phyloP scores from a whole-genome alignment of 176 grass and related monocot genomes.

The Oryza longistaminata region DNA sequence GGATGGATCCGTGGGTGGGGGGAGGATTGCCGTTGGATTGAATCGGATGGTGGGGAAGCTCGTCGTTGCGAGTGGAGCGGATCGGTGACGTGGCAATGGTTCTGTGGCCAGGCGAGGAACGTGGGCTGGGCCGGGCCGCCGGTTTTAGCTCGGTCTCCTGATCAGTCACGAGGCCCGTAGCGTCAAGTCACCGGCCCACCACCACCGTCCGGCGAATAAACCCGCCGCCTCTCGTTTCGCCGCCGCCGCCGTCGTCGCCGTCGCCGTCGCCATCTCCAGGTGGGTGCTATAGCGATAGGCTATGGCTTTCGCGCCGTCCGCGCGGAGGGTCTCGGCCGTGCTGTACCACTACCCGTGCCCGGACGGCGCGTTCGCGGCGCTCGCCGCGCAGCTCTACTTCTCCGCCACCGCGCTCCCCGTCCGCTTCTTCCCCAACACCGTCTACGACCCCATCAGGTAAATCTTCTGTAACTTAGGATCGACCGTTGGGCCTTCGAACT shows the following conservation, averaged over 20 bases:
- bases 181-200: too few species aligned
- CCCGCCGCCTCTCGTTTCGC: background rate
- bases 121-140: background rate
- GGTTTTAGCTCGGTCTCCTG: background rate
- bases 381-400: conserved; percentile 96
- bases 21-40: conserved; percentile 19
- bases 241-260: background rate
- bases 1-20: conserved; percentile 25
- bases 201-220: too few species aligned
- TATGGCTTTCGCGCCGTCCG: conserved; percentile 38
- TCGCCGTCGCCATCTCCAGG: background rate
- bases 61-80: background rate
- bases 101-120: too few species aligned
- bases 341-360: conserved; percentile 96
- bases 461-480: background rate
- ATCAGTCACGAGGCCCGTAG: background rate
- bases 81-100: conserved; percentile 47
- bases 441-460: conserved; percentile 91
- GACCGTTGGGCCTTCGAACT: too few species aligned
- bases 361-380: conserved; percentile 88
- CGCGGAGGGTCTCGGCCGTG: conserved; percentile 63
- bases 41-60: background rate
- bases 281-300: background rate
- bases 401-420: conserved; percentile 62
- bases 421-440: conserved; percentile 85